These are phyloP conservation scores for Ogataea glucozyma DNA, from an alignment of 805 yeast species.

Conservation along the genomic window DNA sequence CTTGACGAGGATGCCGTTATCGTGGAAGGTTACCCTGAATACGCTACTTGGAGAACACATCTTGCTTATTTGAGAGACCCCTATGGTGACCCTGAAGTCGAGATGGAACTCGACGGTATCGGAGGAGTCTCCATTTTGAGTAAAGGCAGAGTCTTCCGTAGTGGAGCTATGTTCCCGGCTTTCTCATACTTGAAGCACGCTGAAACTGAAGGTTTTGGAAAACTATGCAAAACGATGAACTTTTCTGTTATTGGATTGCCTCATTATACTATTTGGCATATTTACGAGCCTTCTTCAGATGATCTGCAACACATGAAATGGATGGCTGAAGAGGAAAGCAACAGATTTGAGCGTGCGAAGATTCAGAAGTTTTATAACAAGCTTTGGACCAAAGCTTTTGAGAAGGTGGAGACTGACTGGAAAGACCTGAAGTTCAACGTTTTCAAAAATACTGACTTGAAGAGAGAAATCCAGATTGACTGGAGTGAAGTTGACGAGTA, in stretches of 20 bases:
- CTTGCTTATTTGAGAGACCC: slow-evolving; percentile 91
- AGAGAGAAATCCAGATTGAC: slow-evolving; percentile 54
- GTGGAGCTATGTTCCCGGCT: slow-evolving; percentile 93
- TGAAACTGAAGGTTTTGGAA: slow-evolving; percentile 95
- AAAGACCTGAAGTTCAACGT: slow-evolving; percentile 63
- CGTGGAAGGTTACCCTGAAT: slow-evolving; percentile 94
- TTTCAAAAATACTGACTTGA: slow-evolving; percentile 74
- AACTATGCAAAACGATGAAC: slow-evolving; percentile 80
- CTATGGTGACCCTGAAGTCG: slow-evolving; percentile 87
- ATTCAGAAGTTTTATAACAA: slow-evolving; percentile 66
- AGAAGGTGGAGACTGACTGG: slow-evolving; percentile 78
- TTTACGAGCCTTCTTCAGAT: slow-evolving; percentile 89
- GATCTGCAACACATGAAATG: slow-evolving; percentile 83
- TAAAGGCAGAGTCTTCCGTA: slow-evolving; percentile 79
- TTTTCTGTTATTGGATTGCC: slow-evolving; percentile 84
- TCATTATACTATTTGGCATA: slow-evolving; percentile 92
- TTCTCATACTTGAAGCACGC: slow-evolving; percentile 93
- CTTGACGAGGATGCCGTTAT: slow-evolving; percentile 92
- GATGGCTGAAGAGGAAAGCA: slow-evolving; percentile 77
- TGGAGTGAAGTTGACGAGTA: slow-evolving; percentile 68
- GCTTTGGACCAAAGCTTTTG: slow-evolving; percentile 80
- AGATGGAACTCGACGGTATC: slow-evolving; percentile 91
- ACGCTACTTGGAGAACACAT: slow-evolving; percentile 97
- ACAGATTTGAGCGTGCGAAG: slow-evolving; percentile 62
- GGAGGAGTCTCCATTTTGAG: slow-evolving; percentile 94